Conservation (phyloP, 73 alveolate species). For the Paramecium sexaurelia region DNA sequence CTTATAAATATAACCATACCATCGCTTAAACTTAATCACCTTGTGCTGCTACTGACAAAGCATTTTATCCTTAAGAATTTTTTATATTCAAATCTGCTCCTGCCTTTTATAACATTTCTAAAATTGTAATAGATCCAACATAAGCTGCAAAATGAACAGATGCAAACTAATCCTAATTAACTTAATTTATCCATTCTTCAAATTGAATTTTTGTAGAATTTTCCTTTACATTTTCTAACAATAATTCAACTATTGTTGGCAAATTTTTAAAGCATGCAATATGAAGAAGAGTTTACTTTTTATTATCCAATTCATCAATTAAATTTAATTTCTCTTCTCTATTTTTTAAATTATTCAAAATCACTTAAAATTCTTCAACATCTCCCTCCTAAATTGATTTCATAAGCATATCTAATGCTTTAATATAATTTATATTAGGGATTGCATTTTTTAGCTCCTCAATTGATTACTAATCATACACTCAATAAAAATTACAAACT, state of each 20-base stretch:
- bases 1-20: conserved; percentile 81
- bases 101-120: conserved; percentile 79
- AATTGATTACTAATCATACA: neutral
- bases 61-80: conserved; percentile 91
- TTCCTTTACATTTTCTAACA: neutral
- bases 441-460: neutral
- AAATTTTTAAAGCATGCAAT: conserved; percentile 70
- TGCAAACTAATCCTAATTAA: conserved; percentile 86
- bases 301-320: neutral
- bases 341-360: neutral
- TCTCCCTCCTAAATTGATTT: neutral
- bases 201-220: conserved; percentile 49
- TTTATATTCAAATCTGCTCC: conserved; percentile 81
- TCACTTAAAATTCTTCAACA: neutral
- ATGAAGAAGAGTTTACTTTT: conserved; percentile 71
- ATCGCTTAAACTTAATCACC: conserved; percentile 89
- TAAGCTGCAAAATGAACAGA: conserved; percentile 94
- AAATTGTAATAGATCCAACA: conserved; percentile 86
- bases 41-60: conserved; percentile 96
- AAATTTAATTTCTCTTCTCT: neutral
- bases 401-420: neutral
- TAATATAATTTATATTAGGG: neutral
- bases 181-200: conserved; percentile 77
- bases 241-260: neutral
- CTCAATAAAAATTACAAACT: neutral